Base-by-base conservation (phyloP, 2,329 filamentous ascomycete species). In the Ascochyta rabiei region DNA sequence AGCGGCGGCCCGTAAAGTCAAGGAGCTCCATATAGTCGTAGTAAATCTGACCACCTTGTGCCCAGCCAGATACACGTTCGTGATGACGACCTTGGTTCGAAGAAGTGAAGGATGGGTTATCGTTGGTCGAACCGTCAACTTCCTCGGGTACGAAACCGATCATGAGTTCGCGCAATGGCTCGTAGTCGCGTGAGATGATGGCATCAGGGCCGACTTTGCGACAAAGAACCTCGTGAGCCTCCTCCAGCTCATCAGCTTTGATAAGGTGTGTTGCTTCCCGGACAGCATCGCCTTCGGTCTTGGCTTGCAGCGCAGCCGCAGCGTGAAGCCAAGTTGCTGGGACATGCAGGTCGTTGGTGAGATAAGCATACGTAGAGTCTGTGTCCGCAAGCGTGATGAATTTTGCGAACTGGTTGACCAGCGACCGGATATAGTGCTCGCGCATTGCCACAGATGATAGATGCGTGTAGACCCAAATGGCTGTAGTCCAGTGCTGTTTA, bases 211-310 rank as follows among this genome's bases (percentile, higher is more conserved):
- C 95, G 26, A 98, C 92, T 61, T 89, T 84, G 59, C 86, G 85
- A 56, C 89, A 85, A 48, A 99, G 88, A 1, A 93, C 90, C 24
- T 86, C 84, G 75, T 98, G 95, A 0, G 95, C 95, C 71, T 95
- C 90, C 26, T 86, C 81, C 75, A 87, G 89, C 37, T 90, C 86
- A 34, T 84, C 83, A 2, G 92, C 93, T 43, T 86, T 86, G 55
- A 98, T 83, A 12, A 99, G 86, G 67, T 88, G 95, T 5, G 81
- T 80, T 40, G 81, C 82, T 10, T 89, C 82, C 4, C 61, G 56
- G 8, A 73, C 54, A 70, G 93, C 86, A 60, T 86, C 85, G 67
- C 84, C 85, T 41, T 87, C 85, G 53, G 87, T 87, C 57, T 90
- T 89, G 76, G 91, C 92, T 74, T 89, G 89, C 13, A 93, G 81